Base-by-base conservation (phyloP, 2,329 filamentous ascomycete genomes). In the Pyrenophora tritici-repentis region DNA sequence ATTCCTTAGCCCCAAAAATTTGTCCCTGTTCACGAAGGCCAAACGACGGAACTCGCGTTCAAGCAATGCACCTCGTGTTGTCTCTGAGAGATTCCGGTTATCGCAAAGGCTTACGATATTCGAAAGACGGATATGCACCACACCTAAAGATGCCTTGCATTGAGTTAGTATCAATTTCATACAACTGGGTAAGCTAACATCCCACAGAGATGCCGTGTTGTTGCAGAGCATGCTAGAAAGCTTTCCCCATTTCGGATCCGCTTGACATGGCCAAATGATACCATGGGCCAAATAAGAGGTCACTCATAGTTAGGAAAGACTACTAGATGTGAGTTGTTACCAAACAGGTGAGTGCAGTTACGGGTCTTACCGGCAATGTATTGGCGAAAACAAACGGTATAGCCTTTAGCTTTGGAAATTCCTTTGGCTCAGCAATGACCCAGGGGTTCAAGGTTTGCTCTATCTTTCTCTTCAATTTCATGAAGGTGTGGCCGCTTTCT, bases 1-100 rank as follows among this genome's bases (percentile, higher is more conserved):
- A 5, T 18, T 18, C 12, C 48, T 57, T 4, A 68, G 36, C 4
- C 62, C 63, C 1, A 49, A 39, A n/a, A 68, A 66, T 7, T 45
- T 57, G 0, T 52, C 39, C 14, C 33, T 52, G n/a, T 63, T 37
- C 1, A 6, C 32, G 20, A 65, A 57, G 1, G 50, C 58, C 12
- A 61, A 6, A 5, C 29, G 26, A 10, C 62, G 63, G 6, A 65
- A 24, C 0, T 44, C 1, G 3, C 38, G 47, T 35, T 68, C 62
- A 1, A 64, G 14, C 2, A 24, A 6, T 4, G 38, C 45, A 14
- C 56, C 56, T 38, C 34, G 41, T 22, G 24, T 37, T 2, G 13
- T 33, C 13, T 42, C 37, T 6, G 31, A 13, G 16, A 16, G 13
- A 12, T 22, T 33, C 8, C 14, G 16, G 1, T 33, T 22, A 22